A percentile compares a stretch with the other conserved stretches of the same genome.
These are phyloP conservation scores for Trichoderma breve DNA, from an alignment of 2,329 filamentous ascomycete species.

Conservation along the genomic window DNA sequence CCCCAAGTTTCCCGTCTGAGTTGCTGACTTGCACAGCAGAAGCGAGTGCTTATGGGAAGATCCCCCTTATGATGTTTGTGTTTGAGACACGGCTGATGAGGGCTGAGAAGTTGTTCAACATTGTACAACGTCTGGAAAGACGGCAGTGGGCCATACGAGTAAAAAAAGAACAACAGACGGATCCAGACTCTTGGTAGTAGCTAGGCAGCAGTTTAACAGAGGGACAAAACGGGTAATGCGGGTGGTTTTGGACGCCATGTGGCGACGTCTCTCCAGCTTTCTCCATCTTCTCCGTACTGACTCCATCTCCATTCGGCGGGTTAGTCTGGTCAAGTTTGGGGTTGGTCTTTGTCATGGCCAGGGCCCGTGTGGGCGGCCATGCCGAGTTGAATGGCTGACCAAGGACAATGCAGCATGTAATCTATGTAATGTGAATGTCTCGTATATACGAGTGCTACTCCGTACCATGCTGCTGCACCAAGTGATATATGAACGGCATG, in stretches of 20 bases:
- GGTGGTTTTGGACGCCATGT: conserved; percentile 11
- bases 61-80: neutral
- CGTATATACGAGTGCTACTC: neutral
- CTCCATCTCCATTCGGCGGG: neutral
- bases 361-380: neutral
- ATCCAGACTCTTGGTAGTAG: conserved; percentile 6
- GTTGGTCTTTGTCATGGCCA: neutral
- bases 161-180: neutral
- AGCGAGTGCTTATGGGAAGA: neutral
- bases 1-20: neutral
- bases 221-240: neutral
- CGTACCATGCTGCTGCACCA: neutral
- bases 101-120: neutral
- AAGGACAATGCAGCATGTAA: neutral
- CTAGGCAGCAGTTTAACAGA: conserved; percentile 16
- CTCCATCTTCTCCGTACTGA: conserved; percentile 8
- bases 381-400: neutral
- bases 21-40: neutral
- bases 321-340: neutral
- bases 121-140: neutral
- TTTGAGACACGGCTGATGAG: neutral
- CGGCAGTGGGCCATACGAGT: neutral
- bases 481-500: neutral
- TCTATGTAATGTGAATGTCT: neutral
- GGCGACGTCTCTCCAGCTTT: conserved; percentile 9